Evolutionary conservation across 1,284 basidiomycete genomes (phyloP).

Genomic region (Vanrija sp.): DNA sequence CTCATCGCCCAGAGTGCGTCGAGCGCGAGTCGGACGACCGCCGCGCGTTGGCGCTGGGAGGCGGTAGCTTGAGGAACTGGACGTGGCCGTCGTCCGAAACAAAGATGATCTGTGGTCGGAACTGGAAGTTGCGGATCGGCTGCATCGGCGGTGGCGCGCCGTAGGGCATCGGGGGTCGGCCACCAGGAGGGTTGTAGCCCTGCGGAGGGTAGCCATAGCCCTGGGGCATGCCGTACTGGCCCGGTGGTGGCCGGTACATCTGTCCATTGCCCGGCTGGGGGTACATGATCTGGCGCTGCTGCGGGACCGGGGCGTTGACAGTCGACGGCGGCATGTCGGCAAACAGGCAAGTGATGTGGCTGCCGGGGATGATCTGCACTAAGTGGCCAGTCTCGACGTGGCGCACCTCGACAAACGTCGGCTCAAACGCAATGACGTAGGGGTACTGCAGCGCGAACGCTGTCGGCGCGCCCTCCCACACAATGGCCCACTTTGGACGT

Average conservation of each 20-base stretch:
- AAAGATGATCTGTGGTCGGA: slow-evolving; percentile 46
- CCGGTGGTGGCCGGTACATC: slow-evolving; percentile 10
- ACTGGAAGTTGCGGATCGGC: slow-evolving; percentile 24
- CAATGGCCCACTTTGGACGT: slow-evolving; percentile 84
- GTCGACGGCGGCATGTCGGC: slow-evolving; percentile 85
- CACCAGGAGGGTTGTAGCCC: slow-evolving; percentile 1
- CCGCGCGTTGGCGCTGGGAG: slow-evolving; percentile 1
- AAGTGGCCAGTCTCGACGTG: slow-evolving; percentile 90
- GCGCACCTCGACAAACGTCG: slow-evolving; percentile 92
- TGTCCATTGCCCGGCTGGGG: background rate
- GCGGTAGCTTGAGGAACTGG: slow-evolving; percentile 46
- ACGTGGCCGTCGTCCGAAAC: slow-evolving; percentile 47
- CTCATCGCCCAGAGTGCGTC: background rate
- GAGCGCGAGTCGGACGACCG: slow-evolving; percentile 9
- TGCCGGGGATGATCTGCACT: slow-evolving; percentile 92
- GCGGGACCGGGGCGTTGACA: slow-evolving; percentile 36
- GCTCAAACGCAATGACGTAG: slow-evolving; percentile 94
- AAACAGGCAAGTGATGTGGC: slow-evolving; percentile 82
- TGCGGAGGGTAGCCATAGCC: slow-evolving; percentile 4
- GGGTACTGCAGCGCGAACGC: slow-evolving; percentile 95
- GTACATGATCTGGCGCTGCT: slow-evolving; percentile 37
- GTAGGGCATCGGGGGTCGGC: slow-evolving; percentile 2
- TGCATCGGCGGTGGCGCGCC: slow-evolving; percentile 12
- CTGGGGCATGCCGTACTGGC: slow-evolving; percentile 3
- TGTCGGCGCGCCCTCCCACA: slow-evolving; percentile 94